Percentiles rank a stretch among this genome's conserved stretches.
These are phyloP conservation scores for Orbilia javanica DNA, from an alignment of 2,329 filamentous ascomycete species.

Conservation along the genomic window DNA sequence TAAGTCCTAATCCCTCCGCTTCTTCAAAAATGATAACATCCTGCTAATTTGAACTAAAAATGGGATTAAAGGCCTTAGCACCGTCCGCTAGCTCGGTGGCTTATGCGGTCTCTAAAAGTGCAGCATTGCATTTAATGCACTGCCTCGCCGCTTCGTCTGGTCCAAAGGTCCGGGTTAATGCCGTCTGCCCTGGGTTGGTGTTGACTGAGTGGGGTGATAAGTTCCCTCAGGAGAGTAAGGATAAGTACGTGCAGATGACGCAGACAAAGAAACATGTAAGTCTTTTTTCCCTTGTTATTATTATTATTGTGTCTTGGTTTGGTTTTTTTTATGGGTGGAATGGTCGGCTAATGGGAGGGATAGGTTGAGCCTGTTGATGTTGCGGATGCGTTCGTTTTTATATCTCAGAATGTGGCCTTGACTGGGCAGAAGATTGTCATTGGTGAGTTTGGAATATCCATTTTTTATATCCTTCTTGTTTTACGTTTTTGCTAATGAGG, in stretches of 20 bases:
- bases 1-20: conserved; percentile 22
- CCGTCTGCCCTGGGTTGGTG: conserved; percentile 74
- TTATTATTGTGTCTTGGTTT: too few species aligned
- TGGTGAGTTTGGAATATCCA: conserved; percentile 31
- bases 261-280: conserved; percentile 72
- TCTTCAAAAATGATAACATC: conserved; percentile 14
- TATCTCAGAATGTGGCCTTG: conserved; percentile 68
- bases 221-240: conserved; percentile 72
- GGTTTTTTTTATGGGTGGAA: conserved; percentile 55
- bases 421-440: conserved; percentile 60
- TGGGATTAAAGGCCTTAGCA: conserved; percentile 66
- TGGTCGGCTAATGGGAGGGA: neutral
- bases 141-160: conserved; percentile 74
- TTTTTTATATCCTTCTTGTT: neutral
- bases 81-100: conserved; percentile 73
- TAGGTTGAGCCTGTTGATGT: conserved; percentile 68
- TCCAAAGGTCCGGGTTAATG: conserved; percentile 74
- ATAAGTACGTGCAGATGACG: conserved; percentile 70
- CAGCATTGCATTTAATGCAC: conserved; percentile 77
- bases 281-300: conserved; percentile 11
- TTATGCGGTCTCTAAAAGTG: conserved; percentile 82
- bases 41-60: conserved; percentile 2
- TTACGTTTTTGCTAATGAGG: neutral
- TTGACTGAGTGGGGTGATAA: conserved; percentile 77
- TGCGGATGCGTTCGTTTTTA: conserved; percentile 70